These are phyloP conservation scores for Gossypium raimondii DNA, from an alignment of 345 rosid genomes.

Conservation along the genomic window DNA sequence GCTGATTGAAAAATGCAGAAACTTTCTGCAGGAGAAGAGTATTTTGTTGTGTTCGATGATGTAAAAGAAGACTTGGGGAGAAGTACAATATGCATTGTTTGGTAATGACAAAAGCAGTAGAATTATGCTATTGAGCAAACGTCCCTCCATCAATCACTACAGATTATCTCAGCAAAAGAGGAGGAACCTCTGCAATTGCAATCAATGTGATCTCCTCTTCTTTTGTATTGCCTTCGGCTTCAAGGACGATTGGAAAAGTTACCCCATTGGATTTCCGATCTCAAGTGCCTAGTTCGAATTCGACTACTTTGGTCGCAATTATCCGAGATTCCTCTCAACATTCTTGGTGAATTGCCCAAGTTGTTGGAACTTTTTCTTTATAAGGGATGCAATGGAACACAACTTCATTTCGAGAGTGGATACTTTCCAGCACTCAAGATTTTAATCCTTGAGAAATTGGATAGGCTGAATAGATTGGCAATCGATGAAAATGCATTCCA, in stretches of 20 bases:
- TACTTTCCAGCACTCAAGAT: neutral
- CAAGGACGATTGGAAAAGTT: neutral
- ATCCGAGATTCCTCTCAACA: neutral
- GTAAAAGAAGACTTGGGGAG: conserved; percentile 12
- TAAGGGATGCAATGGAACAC: neutral
- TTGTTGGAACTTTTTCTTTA: neutral
- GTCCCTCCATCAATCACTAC: conserved; percentile 7
- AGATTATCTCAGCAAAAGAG: neutral
- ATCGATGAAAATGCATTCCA: neutral
- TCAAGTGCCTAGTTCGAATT: neutral
- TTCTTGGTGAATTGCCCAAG: conserved; percentile 13
- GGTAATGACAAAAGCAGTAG: conserved; percentile 16
- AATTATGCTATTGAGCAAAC: conserved; percentile 11
- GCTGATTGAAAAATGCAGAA: conserved; percentile 8
- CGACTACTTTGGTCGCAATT: neutral
- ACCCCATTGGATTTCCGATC: conserved; percentile 15
- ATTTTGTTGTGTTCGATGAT: conserved; percentile 21
- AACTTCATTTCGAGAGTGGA: neutral
- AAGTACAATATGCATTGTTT: conserved; percentile 15
- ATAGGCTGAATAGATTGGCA: neutral
- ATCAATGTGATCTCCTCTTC: conserved; percentile 1
- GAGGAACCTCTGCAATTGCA: conserved; percentile 4
- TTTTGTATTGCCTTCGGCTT: neutral
- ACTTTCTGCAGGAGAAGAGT: conserved; percentile 5
- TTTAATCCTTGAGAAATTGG: neutral